A percentile compares a stretch with the other conserved stretches of the same genome.
Conservation (phyloP, 768 basidiomycete genomes). For the Russula vinacea region DNA sequence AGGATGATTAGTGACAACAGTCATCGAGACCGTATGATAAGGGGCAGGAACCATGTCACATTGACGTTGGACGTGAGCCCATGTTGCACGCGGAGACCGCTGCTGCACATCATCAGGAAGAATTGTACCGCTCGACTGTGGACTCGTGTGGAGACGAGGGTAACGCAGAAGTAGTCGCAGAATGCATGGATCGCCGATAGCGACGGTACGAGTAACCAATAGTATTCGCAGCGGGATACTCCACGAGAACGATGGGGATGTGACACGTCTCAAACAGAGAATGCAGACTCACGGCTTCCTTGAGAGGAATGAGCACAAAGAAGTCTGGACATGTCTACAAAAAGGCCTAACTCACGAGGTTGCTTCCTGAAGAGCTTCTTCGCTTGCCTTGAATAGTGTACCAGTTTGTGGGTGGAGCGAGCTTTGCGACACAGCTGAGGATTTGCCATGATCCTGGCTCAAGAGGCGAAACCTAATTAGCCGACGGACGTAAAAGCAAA, state of each 20-base stretch:
- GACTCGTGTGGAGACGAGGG: constrained; percentile 25
- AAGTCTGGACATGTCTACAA: constrained; percentile 21
- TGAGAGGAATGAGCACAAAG: constrained; percentile 6
- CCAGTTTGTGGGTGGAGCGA: constrained; percentile 71
- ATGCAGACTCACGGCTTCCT: constrained; percentile 30
- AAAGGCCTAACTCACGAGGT: constrained; percentile 51
- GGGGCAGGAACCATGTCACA: constrained; percentile 27
- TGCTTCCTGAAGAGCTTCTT: constrained; percentile 76
- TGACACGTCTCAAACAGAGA: constrained; percentile 29
- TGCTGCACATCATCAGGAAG: constrained; percentile 22
- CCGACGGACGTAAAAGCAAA: constrained; percentile 16
- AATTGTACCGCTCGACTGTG: constrained; percentile 25
- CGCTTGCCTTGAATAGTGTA: constrained; percentile 71
- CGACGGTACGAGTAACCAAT: constrained; percentile 25
- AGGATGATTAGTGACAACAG: constrained; percentile 18
- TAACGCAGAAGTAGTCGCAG: constrained; percentile 17
- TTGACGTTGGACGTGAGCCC: constrained; percentile 30
- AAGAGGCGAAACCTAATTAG: constrained; percentile 13
- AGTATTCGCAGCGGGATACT: constrained; percentile 19
- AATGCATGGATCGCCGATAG: constrained; percentile 26
- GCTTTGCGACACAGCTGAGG: constrained; percentile 88
- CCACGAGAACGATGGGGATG: constrained; percentile 26
- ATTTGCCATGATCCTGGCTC: constrained; percentile 67
- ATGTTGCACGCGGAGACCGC: constrained; percentile 29
- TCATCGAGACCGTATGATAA: constrained; percentile 11